Percentiles rank a stretch among this genome's conserved stretches.
These are phyloP conservation scores for Meredithiella fracta DNA, from an alignment of 2,329 filamentous ascomycete genomes.

Conservation along the genomic window DNA sequence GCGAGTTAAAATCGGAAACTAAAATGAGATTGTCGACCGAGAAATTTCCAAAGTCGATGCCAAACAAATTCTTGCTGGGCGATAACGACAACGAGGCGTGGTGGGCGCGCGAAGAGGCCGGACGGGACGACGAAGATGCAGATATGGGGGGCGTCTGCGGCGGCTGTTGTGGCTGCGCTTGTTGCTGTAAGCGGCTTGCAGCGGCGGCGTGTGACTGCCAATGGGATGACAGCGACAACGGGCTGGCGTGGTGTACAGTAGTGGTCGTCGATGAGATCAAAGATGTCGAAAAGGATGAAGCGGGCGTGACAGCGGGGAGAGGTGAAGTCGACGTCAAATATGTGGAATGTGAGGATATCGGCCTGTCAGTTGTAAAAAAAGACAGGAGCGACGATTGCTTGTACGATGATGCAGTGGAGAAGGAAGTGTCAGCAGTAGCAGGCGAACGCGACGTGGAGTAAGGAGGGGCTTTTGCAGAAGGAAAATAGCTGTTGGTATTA, in stretches of 20 bases:
- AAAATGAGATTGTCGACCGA: constrained; percentile 11
- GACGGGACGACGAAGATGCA: neutral
- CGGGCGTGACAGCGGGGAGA: neutral
- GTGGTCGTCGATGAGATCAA: neutral
- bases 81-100: constrained; percentile 13
- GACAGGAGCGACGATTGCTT: neutral
- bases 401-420: neutral
- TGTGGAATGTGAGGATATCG: neutral
- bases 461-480: neutral
- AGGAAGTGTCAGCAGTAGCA: neutral
- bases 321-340: neutral
- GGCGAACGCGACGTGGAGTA: neutral
- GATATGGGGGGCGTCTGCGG: neutral
- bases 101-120: constrained; percentile 3
- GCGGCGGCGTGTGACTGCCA: constrained; percentile 4
- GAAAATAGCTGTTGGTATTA: too few species aligned
- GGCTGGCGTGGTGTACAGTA: neutral
- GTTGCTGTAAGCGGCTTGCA: constrained; percentile 1
- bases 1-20: neutral
- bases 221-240: neutral
- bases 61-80: constrained; percentile 10
- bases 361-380: neutral
- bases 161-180: constrained; percentile 1
- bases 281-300: constrained; percentile 1
- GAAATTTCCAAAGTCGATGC: constrained; percentile 9